Conservation (phyloP, 2,329 filamentous ascomycete genomes). For the Remersonia thermophila region DNA sequence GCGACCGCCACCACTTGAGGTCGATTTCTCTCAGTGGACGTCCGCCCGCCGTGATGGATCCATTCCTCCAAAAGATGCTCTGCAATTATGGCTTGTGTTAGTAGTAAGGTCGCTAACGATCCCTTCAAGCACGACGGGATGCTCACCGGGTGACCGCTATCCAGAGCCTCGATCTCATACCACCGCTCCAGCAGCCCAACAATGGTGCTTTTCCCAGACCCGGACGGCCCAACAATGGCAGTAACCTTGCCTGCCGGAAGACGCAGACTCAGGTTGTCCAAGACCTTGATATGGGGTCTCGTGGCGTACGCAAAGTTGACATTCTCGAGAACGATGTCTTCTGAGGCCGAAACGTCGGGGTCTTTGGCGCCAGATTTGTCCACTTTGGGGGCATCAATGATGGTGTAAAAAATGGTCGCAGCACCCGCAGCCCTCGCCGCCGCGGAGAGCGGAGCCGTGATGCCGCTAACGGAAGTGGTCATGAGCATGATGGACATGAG, state of each 20-base stretch:
- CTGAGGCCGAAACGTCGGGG: constrained; percentile 32
- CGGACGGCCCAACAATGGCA: constrained; percentile 69
- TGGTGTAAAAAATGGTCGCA: constrained; percentile 42
- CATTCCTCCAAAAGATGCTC: constrained; percentile 18
- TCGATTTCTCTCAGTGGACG: constrained; percentile 35
- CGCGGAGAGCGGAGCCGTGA: constrained; percentile 44
- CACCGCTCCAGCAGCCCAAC: constrained; percentile 58
- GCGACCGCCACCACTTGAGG: constrained; percentile 42
- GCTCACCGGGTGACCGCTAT: constrained; percentile 26
- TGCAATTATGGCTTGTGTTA: constrained; percentile 1
- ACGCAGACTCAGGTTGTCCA: constrained; percentile 37
- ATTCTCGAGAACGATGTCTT: constrained; percentile 46
- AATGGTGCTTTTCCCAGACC: constrained; percentile 73
- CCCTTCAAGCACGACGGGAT: no score
- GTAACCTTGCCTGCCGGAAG: constrained; percentile 59
- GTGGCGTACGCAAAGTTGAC: constrained; percentile 57
- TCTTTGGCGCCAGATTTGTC: constrained; percentile 26
- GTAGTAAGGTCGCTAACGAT: no score
- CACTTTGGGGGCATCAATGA: constrained; percentile 33
- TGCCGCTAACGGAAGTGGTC: constrained; percentile 41
- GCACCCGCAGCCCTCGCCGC: constrained; percentile 42
- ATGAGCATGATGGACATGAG: constrained; percentile 47
- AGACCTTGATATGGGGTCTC: constrained; percentile 33
- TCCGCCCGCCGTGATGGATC: constrained; percentile 16
- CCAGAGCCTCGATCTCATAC: constrained; percentile 48